A percentile compares a stretch with the other conserved stretches of the same genome.
phyloP scores from a whole-genome alignment of 2,329 filamentous ascomycete genomes.

The Ascochyta viciae-villosae region DNA sequence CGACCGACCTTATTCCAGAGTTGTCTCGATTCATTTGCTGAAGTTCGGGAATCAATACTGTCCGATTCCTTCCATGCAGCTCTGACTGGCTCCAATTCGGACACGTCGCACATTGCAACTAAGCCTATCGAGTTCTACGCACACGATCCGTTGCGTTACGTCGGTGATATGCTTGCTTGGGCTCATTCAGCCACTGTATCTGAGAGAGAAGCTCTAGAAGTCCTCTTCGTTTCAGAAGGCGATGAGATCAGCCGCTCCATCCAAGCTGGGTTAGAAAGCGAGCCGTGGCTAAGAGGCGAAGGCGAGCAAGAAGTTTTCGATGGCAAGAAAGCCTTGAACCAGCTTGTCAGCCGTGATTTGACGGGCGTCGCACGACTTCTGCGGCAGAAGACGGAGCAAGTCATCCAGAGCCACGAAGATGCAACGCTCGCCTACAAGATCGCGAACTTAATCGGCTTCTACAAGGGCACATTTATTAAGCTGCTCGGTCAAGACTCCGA shows the following conservation, averaged over 20 bases:
- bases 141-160: constrained; percentile 88
- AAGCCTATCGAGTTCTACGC: constrained; percentile 95
- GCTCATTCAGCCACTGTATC: constrained; percentile 92
- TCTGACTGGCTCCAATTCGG: constrained; percentile 74
- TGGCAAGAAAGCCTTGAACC: constrained; percentile 78
- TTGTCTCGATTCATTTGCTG: constrained; percentile 91
- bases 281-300: constrained; percentile 77
- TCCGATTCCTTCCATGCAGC: constrained; percentile 90
- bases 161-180: constrained; percentile 98
- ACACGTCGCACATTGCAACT: constrained; percentile 61
- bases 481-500: constrained; percentile 74
- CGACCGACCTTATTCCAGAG: constrained; percentile 89
- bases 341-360: constrained; percentile 86
- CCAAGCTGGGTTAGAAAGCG: constrained; percentile 78
- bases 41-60: constrained; percentile 83
- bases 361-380: constrained; percentile 81
- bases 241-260: constrained; percentile 86
- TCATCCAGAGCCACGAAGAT: constrained; percentile 91
- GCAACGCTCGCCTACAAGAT: constrained; percentile 88
- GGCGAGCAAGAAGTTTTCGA: constrained; percentile 69
- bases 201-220: constrained; percentile 89
- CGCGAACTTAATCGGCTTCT: constrained; percentile 87
- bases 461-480: constrained; percentile 82
- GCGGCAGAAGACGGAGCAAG: constrained; percentile 88
- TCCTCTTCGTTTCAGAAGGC: constrained; percentile 88